Evolutionary conservation across 2,329 filamentous ascomycete genomes (phyloP), one percentile per base, ranked within the genome.

Genomic region (Alternaria conjuncta): DNA sequence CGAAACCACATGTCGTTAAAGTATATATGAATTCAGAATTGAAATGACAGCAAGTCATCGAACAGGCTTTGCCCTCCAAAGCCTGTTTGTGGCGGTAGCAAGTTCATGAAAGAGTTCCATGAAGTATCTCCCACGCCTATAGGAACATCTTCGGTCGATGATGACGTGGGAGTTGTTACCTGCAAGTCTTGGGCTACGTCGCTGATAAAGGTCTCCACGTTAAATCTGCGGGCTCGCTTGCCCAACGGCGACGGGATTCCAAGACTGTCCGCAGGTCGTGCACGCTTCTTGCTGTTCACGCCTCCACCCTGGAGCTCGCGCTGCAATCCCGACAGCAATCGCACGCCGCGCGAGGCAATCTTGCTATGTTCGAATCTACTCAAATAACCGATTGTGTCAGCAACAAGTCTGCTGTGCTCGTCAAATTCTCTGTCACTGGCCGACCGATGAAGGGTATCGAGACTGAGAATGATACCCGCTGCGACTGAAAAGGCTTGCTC

Each of bases 401-500:
- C 26, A 20, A 70, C 63, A 15, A 70, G 45, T 18, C 45, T 23
- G 7, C 6, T 32, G 20, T 70, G 60, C 10, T 67, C 55, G 6
- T 50, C 54, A n/a, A 61, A 58, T n/a, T 71, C 66, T 1, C 55
- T 55, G 20, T 68, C 61, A 6, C 54, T 45, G 15, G 57, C 36
- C 3, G 28, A 53, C 15, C 77, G 77, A 60, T 81, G 78, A 49
- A 79, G 76, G 5, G 77, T 70, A 53, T 82, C 80, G n/a, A 82
- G 69, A 21, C 77, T 76, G 13, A 82, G 64, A 3, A 81, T 79
- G 8, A 82, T 81, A 46, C 77, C 68, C 5, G 80, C 80, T 18
- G 80, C 78, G 2, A 82, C 78, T n/a, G 75, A 75, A 56, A 82
- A 82, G 8, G 80, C 79, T 62, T 82, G 79, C 36, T 81, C 75